Conservation (phyloP, 225 moss, liverwort and hornwort genomes). For the Takakia lepidozioides region DNA sequence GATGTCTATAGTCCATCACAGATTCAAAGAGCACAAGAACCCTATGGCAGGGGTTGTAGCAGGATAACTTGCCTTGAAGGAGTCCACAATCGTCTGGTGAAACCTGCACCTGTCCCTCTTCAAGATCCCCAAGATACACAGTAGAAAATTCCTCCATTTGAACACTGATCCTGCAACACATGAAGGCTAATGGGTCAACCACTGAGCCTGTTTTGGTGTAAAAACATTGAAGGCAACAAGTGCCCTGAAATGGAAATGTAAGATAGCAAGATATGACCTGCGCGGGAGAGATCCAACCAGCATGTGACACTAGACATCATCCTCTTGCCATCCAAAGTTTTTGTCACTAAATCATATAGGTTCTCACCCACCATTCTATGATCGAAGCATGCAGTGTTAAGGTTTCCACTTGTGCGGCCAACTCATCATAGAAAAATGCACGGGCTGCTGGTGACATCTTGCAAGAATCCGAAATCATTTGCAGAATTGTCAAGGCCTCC, state of each 20-base stretch:
- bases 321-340: too few species aligned
- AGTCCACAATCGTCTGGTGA: slow-evolving; percentile 27
- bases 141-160: slow-evolving; percentile 67
- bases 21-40: too few species aligned
- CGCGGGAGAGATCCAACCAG: too few species aligned
- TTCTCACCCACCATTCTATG: slow-evolving; percentile 72
- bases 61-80: slow-evolving; percentile 37
- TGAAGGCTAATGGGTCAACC: too few species aligned
- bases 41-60: background rate
- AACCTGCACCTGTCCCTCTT: slow-evolving; percentile 59
- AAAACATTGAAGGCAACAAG: too few species aligned
- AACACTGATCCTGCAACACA: slow-evolving; percentile 68
- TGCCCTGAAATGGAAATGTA: too few species aligned
- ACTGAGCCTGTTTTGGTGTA: too few species aligned
- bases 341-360: too few species aligned
- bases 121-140: slow-evolving; percentile 73
- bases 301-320: too few species aligned
- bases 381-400: slow-evolving; percentile 41
- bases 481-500: slow-evolving; percentile 61
- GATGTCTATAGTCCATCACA: background rate
- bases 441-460: slow-evolving; percentile 57
- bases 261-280: too few species aligned
- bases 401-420: slow-evolving; percentile 58
- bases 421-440: slow-evolving; percentile 72
- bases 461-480: slow-evolving; percentile 78